Base-by-base conservation (phyloP, 2,329 filamentous ascomycete genomes). In the Fusarium bactridioides region DNA sequence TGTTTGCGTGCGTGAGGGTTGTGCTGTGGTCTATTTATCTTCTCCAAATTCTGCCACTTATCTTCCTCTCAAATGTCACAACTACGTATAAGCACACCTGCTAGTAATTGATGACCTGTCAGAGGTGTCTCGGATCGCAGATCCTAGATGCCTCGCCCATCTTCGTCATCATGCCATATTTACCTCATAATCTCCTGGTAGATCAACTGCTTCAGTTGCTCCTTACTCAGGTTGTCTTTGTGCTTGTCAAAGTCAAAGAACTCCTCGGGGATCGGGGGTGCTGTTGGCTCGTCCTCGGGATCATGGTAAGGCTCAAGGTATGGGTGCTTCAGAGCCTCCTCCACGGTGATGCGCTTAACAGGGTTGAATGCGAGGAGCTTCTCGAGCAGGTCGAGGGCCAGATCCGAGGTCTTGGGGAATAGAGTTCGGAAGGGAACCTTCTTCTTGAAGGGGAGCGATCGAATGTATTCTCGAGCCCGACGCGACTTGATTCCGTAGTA, bases 201-300 rank as follows among this genome's bases (percentile, higher is more conserved):
- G 83, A 99, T 99, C 81, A 99, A 87, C 80, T 96, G 89, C 88
- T 98, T 98, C 82, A 99, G 84, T 84, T 99, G 94, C 85, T 99
- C 96, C 86, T 99, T 99, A 87, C 93, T 98, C 80, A 99, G 85
- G 79, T 92, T 96, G 83, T 99, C 96, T 90, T 99, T 99, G 88
- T 98, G 97, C 89, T 98, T 98, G 85, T 99, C 96, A 83, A 99
- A 99, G 84, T 99, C 96, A 82, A 99, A 99, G 87, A 99, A 99
- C 82, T 97, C 95, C 82, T 98, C 95, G 27, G 96, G 96, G 79
- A 99, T 99, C 27, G 96, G 95, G 47, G 95, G 93, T 23, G 96
- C 96, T 18, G 94, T 98, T 55, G 96, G 96, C 88, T 99, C 96
- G 81, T 99, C 96, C 80, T 98, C 96, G 11, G 96, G 96, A 82